phyloP scores from a whole-genome alignment of 179 eudicot genomes.

The Actinidia arguta region DNA sequence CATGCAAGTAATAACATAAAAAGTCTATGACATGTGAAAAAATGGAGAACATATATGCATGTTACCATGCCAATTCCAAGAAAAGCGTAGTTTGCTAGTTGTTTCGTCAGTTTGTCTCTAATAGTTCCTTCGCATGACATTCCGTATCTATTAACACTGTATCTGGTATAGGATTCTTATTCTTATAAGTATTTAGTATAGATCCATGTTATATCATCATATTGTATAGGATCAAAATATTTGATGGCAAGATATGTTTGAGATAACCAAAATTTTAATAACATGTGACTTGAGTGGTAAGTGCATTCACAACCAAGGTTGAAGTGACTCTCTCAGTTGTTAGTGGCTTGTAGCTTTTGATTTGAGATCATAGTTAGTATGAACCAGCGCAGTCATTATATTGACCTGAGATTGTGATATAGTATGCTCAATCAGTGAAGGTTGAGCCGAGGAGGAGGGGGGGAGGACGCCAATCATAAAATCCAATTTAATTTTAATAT shows the following conservation, averaged over 20 bases:
- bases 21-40: neutral
- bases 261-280: neutral
- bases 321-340: neutral
- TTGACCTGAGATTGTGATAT: too few relatives aligned
- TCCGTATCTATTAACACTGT: neutral
- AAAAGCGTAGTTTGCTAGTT: neutral
- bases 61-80: constrained; percentile 7
- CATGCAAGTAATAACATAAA: neutral
- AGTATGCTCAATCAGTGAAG: neutral
- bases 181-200: too few relatives aligned
- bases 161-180: neutral
- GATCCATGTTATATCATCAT: neutral
- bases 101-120: neutral
- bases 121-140: neutral
- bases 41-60: constrained; percentile 1
- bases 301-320: neutral
- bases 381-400: neutral
- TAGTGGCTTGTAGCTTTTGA: neutral
- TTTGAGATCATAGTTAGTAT: neutral
- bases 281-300: neutral
- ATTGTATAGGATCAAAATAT: neutral
- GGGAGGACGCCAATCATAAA: too few relatives aligned
- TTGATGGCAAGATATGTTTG: neutral
- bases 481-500: too few relatives aligned
- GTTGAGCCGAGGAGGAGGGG: too few relatives aligned